Conservation (phyloP, 2,329 filamentous ascomycete species). For the Fusarium dlaminii region DNA sequence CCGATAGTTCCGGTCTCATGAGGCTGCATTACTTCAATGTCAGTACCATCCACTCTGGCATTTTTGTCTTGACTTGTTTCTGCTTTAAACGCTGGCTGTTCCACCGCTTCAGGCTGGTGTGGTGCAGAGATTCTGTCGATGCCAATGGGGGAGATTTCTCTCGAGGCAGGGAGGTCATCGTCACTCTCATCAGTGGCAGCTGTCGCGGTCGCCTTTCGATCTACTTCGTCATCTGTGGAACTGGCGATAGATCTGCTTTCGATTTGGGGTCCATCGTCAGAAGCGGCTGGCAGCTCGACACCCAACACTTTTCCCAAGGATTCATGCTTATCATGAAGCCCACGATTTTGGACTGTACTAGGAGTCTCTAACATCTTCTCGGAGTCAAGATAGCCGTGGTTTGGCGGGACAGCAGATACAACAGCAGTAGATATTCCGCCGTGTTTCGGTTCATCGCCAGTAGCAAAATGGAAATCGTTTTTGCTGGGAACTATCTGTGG, state of each 20-base stretch:
- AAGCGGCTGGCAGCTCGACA: neutral
- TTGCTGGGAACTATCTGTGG: neutral
- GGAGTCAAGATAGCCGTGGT: neutral
- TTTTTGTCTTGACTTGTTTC: neutral
- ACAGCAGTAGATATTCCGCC: neutral
- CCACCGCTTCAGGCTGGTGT: neutral
- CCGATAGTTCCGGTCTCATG: neutral
- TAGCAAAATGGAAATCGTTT: neutral
- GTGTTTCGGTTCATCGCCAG: neutral
- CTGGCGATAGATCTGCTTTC: neutral
- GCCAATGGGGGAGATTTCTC: slow-evolving; percentile 6
- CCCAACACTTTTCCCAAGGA: neutral
- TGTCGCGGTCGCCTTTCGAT: neutral
- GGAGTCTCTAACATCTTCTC: neutral
- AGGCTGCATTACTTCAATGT: neutral
- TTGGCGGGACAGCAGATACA: neutral
- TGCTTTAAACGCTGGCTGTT: neutral
- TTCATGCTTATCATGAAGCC: neutral
- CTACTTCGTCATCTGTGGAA: neutral
- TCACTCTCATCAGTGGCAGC: slow-evolving; percentile 19
- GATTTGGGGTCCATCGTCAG: neutral
- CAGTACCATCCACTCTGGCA: neutral
- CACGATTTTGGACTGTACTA: neutral
- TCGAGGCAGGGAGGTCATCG: slow-evolving; percentile 1
- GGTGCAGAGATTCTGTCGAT: slow-evolving; percentile 4